Base-by-base conservation (phyloP, 306 rosid species). In the Corylus americana region DNA sequence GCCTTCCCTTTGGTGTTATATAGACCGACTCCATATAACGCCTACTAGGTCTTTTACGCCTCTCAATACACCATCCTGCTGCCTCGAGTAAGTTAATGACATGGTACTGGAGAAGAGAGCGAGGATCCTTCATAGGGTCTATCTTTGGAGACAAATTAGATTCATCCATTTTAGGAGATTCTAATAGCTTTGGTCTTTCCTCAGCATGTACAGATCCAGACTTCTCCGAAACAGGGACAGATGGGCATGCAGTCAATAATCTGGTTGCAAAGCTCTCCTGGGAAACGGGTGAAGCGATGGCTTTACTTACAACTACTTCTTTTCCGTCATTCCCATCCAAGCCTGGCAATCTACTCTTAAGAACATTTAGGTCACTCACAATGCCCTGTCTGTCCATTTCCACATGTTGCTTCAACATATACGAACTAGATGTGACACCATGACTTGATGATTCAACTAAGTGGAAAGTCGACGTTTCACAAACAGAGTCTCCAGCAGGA, bases 51-150 rank as follows among this genome's bases (percentile, higher is more conserved):
- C 99, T 89, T 78, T 91, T 87, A 35, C 87, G 90, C 89, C 76
- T 91, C 84, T 93, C 97, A 67, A 93, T 81, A 22, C 83, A 78
- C 96, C 94, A 93, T 70, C 99, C 99, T n/a, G 96, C 88, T 82
- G 82, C 86, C 79, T 58, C 81, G 76, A 95, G 92, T 81, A 95
- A 82, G 81, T 75, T 84, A 79, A 79, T 79, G 74, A 82, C 70
- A 79, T 84, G 81, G 83, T 82, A 77, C 64, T 93, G 97, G 83
- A 95, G 89, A 80, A 88, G 67, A 17, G 67, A 74, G 12, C 98
- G 97, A 66, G 88, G 94, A 71, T 91, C 97, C 77, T 76, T 88
- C 61, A 80, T 78, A 37, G 68, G 77, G 78, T 78, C 91, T 54
- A 73, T 82, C 79, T 76, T 80, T 76, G 83, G 79, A 62, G 83